phyloP scores from a whole-genome alignment of 139 green algal species.

The Chlamydomonas schloesseri region DNA sequence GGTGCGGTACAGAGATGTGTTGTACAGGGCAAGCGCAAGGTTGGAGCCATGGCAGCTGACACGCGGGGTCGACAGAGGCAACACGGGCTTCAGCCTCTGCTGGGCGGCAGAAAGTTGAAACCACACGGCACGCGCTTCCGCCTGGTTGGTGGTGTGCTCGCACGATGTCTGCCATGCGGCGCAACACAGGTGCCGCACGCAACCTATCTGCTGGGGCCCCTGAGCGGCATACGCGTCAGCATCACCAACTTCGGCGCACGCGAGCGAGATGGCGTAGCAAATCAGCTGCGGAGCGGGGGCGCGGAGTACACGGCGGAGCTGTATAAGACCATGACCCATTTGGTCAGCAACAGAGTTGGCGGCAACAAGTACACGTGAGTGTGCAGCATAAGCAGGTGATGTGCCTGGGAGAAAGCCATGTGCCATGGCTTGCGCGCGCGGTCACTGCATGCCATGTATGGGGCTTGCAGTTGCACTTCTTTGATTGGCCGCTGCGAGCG shows the following conservation, averaged over 20 bases:
- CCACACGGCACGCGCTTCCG: too few relatives aligned
- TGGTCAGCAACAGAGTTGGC: neutral
- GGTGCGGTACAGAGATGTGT: neutral
- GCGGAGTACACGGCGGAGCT: slow-evolving; percentile 7
- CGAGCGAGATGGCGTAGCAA: neutral
- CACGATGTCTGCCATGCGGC: too few relatives aligned
- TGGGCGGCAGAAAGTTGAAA: neutral
- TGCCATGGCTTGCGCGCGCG: too few relatives aligned
- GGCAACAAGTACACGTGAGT: slow-evolving; percentile 26
- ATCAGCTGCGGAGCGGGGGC: neutral
- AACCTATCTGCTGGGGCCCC: neutral
- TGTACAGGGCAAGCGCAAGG: too few relatives aligned
- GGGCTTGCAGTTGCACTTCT: neutral
- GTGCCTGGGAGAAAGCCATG: neutral
- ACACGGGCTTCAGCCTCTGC: too few relatives aligned
- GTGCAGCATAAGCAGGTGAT: neutral
- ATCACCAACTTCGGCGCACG: slow-evolving; percentile 33
- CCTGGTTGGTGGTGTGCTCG: too few relatives aligned
- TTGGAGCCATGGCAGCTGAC: neutral
- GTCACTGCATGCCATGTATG: neutral
- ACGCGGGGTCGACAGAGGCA: too few relatives aligned
- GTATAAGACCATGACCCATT: slow-evolving; percentile 5
- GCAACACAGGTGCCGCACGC: neutral
- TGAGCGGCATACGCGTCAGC: slow-evolving; percentile 12
- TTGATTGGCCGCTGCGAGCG: too few relatives aligned